phyloP scores from a whole-genome alignment of 2,329 filamentous ascomycete species.

The Thelonectria blattea region DNA sequence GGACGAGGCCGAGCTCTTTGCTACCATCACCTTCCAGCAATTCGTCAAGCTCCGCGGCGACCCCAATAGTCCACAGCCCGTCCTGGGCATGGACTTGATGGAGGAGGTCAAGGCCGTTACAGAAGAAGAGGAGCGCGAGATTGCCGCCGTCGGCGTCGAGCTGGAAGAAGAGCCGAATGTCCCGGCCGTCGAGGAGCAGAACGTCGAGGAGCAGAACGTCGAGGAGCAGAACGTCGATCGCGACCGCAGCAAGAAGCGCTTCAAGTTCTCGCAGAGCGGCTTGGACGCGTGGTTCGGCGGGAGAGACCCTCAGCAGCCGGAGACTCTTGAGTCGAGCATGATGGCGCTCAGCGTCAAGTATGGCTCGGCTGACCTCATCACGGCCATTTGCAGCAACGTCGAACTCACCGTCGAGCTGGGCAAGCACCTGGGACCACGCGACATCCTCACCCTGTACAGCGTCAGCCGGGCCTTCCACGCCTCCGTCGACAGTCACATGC shows the following conservation, averaged over 20 bases:
- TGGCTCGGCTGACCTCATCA: conserved; percentile 50
- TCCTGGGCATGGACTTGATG: not conserved
- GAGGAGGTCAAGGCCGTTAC: not conserved
- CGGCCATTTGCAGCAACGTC: conserved; percentile 49
- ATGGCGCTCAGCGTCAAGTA: conserved; percentile 30
- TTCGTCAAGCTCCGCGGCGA: not conserved
- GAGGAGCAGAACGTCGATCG: conserved; percentile 7
- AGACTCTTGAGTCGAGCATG: conserved; percentile 15
- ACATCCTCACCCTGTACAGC: conserved; percentile 69
- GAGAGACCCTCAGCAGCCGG: conserved; percentile 37
- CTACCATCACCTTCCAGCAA: not conserved
- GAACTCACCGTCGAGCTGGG: conserved; percentile 63
- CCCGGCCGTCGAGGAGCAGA: not conserved
- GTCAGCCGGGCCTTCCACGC: conserved; percentile 68
- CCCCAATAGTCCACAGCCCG: not conserved
- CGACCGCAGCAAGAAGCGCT: conserved; percentile 27
- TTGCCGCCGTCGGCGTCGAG: not conserved
- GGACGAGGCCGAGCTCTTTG: not conserved
- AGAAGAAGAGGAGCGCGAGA: not conserved
- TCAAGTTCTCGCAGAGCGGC: conserved; percentile 39
- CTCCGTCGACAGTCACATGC: conserved; percentile 64
- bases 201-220: too few species aligned
- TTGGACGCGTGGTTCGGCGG: conserved; percentile 40
- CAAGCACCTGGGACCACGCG: conserved; percentile 57
- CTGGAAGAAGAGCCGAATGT: not conserved